Conservation (phyloP, 2,329 filamentous ascomycete species). For the Hypoxylon rubiginosum region DNA sequence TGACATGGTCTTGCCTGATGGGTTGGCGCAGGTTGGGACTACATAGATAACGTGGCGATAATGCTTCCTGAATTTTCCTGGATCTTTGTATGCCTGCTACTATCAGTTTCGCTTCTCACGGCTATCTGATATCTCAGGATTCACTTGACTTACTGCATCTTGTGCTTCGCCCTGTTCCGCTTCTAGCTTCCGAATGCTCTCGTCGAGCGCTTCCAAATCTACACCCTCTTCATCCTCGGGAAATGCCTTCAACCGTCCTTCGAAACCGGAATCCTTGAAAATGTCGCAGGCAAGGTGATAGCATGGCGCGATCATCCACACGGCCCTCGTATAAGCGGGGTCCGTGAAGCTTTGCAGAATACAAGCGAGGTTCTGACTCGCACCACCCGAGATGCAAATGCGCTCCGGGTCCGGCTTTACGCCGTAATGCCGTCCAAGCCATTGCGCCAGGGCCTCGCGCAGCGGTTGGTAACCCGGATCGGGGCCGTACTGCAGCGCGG, state of each 20-base stretch:
- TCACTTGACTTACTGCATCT: neutral
- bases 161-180: conserved; percentile 13
- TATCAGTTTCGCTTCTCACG: neutral
- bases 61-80: conserved; percentile 71
- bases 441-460: conserved; percentile 68
- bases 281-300: conserved; percentile 76
- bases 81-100: neutral
- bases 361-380: conserved; percentile 74
- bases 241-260: conserved; percentile 68
- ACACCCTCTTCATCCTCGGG: conserved; percentile 73
- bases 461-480: conserved; percentile 69
- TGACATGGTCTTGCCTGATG: conserved; percentile 86
- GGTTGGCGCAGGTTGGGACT: conserved; percentile 91
- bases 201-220: conserved; percentile 58
- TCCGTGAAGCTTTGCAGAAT: conserved; percentile 76
- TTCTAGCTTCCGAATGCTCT: conserved; percentile 38
- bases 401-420: conserved; percentile 57
- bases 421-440: conserved; percentile 71
- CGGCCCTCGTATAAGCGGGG: conserved; percentile 70
- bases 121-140: neutral
- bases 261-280: conserved; percentile 74
- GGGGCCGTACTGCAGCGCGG: conserved; percentile 72
- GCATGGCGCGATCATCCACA: conserved; percentile 76
- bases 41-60: conserved; percentile 91
- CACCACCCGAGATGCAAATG: conserved; percentile 75